Percentiles rank a stretch among this genome's conserved stretches.
Conservation (phyloP, 495 filamentous ascomycete genomes). For the Trichoderma orchidacearum region DNA sequence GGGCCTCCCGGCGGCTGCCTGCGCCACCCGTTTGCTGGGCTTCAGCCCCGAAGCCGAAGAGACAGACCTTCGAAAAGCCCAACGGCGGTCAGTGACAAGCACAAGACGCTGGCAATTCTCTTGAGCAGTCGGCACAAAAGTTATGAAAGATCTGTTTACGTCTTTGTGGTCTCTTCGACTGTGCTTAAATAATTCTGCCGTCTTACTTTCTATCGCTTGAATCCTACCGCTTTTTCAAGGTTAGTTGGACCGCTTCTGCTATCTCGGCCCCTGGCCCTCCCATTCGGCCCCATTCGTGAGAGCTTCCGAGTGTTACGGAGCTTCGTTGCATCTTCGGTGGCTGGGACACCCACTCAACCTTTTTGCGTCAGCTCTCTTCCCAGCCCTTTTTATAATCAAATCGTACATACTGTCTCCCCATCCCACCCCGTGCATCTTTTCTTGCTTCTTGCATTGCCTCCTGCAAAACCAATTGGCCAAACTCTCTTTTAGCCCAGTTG, state of each 20-base stretch:
- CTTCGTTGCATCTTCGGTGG: not conserved
- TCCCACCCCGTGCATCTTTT: not conserved
- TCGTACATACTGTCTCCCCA: not conserved
- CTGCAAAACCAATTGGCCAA: not conserved
- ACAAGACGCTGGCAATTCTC: too few relatives aligned
- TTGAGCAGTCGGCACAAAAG: not conserved
- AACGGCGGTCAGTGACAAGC: too few relatives aligned
- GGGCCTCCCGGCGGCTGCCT: not conserved
- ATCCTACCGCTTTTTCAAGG: not conserved
- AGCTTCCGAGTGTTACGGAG: not conserved
- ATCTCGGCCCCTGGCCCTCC: not conserved
- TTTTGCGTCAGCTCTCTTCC: not conserved
- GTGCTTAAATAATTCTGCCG: too few relatives aligned
- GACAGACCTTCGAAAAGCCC: not conserved
- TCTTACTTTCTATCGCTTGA: not conserved
- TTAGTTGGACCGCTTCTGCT: not conserved
- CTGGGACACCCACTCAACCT: not conserved
- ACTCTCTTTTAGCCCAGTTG: not conserved
- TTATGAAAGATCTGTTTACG: too few relatives aligned
- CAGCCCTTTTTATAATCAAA: not conserved
- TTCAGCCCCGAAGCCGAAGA: not conserved
- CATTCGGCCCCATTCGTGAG: not conserved
- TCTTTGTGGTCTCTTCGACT: too few relatives aligned
- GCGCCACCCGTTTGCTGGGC: not conserved
- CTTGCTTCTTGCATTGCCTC: not conserved